These are phyloP conservation scores for Fraxinus sp. DNA, from an alignment of 305 asterid species.

Conservation along the genomic window DNA sequence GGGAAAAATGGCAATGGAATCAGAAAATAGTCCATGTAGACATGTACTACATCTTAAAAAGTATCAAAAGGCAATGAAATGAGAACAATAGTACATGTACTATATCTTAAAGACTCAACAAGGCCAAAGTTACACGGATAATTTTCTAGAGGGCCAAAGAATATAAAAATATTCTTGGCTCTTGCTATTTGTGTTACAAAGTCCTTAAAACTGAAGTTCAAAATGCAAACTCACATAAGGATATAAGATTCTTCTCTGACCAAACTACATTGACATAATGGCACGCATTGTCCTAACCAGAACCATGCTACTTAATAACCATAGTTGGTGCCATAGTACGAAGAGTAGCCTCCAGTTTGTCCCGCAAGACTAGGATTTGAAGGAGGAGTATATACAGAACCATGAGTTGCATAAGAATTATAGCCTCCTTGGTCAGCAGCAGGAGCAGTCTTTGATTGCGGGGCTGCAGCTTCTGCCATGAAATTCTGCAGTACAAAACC, in stretches of 20 bases:
- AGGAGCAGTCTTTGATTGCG: slow-evolving; percentile 52
- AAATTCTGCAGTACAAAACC: slow-evolving; percentile 45
- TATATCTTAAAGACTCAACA: slow-evolving; percentile 10
- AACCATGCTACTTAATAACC: slow-evolving; percentile 54
- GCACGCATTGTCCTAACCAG: not conserved
- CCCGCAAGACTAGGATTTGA: slow-evolving; percentile 54
- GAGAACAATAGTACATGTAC: not conserved
- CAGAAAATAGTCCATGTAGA: not conserved
- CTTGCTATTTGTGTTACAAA: not conserved
- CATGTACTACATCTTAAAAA: not conserved
- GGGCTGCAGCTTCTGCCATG: slow-evolving; percentile 69
- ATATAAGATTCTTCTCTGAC: slow-evolving; percentile 32
- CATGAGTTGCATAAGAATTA: slow-evolving; percentile 54
- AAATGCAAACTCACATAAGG: not conserved
- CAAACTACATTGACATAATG: not conserved
- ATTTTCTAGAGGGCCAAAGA: not conserved
- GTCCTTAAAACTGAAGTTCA: not conserved
- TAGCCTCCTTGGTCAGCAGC: slow-evolving; percentile 54
- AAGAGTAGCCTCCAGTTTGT: slow-evolving; percentile 70
- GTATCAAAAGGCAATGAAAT: not conserved
- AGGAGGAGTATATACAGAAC: slow-evolving; percentile 51
- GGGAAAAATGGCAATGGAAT: not conserved
- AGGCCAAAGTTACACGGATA: not conserved
- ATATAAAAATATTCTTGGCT: not conserved
- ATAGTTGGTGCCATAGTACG: slow-evolving; percentile 64